Evolutionary conservation across 192 early-diverging fungal species (phyloP).

Genomic region (Spizellomyces sp.): DNA sequence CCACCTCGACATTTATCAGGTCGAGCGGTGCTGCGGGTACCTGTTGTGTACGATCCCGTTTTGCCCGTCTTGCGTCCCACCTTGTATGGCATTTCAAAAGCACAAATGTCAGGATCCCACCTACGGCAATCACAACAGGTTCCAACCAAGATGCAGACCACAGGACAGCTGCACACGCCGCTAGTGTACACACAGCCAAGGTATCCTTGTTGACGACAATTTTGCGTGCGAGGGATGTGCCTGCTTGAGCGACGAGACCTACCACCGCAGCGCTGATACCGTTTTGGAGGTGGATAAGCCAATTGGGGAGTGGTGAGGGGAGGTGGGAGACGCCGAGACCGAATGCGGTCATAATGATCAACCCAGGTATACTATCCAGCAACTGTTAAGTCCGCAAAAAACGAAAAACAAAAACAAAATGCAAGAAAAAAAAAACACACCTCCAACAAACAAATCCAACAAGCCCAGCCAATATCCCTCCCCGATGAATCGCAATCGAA

Average conservation of each 20-base stretch:
- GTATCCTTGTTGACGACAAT: constrained; percentile 9
- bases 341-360: constrained; percentile 51
- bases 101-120: constrained; percentile 3
- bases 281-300: constrained; percentile 54
- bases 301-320: constrained; percentile 40
- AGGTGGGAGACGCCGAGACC: constrained; percentile 16
- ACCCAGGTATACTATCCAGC: constrained; percentile 63
- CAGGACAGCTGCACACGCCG: constrained; percentile 5
- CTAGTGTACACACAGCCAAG: constrained; percentile 3
- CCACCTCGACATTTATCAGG: too few species aligned
- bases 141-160: constrained; percentile 13
- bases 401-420: not conserved
- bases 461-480: constrained; percentile 38
- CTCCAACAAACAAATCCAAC: constrained; percentile 48
- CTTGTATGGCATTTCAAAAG: not conserved
- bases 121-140: constrained; percentile 18
- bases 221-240: constrained; percentile 21
- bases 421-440: constrained; percentile 10
- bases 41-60: too few species aligned
- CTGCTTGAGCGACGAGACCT: constrained; percentile 64
- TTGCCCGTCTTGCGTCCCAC: not conserved
- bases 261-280: constrained; percentile 57
- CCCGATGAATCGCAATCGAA: constrained; percentile 43
- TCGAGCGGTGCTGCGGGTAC: too few species aligned
- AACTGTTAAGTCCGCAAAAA: too few species aligned